Percentiles rank a stretch among this genome's conserved stretches.
Evolutionary conservation across 345 rosid genomes (phyloP).

Genomic region (Punica granatum): DNA sequence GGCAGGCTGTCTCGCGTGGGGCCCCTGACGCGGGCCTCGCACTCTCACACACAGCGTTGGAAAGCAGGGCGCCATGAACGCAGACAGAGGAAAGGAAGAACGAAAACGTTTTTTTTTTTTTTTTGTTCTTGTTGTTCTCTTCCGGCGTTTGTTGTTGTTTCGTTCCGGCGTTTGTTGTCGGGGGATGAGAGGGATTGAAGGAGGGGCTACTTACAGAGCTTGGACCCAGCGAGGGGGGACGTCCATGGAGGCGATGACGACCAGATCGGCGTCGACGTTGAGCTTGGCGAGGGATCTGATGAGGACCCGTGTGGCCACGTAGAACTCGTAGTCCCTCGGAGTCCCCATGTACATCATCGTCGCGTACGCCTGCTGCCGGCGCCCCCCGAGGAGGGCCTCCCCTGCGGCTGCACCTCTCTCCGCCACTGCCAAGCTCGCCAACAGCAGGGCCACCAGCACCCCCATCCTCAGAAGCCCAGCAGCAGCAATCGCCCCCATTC

Average conservation of each 20-base stretch:
- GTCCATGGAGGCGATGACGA: conserved; percentile 90
- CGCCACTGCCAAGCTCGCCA: conserved; percentile 5
- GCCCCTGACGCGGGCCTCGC: no score
- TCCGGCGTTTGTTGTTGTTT: no score
- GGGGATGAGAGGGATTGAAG: no score
- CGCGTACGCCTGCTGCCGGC: conserved; percentile 77
- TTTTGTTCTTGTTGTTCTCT: no score
- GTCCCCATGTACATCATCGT: conserved; percentile 99
- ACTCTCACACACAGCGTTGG: no score
- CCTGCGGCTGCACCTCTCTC: conserved; percentile 4
- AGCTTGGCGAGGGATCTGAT: conserved; percentile 62
- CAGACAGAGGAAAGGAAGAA: background rate
- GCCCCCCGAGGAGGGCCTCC: conserved; percentile 7
- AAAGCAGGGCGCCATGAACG: background rate
- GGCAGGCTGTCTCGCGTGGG: no score
- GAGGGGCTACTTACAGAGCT: conserved; percentile 47
- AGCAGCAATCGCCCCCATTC: background rate
- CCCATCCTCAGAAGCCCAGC: background rate
- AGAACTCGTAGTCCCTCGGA: conserved; percentile 96
- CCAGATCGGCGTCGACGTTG: conserved; percentile 81
- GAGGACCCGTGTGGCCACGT: conserved; percentile 84
- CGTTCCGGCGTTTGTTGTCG: no score
- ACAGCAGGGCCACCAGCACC: background rate
- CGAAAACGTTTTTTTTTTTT: background rate
- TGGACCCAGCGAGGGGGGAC: conserved; percentile 83